These are phyloP conservation scores for Phaeophleospora eucalypticola DNA, from an alignment of 2,329 filamentous ascomycete genomes.

Conservation along the genomic window DNA sequence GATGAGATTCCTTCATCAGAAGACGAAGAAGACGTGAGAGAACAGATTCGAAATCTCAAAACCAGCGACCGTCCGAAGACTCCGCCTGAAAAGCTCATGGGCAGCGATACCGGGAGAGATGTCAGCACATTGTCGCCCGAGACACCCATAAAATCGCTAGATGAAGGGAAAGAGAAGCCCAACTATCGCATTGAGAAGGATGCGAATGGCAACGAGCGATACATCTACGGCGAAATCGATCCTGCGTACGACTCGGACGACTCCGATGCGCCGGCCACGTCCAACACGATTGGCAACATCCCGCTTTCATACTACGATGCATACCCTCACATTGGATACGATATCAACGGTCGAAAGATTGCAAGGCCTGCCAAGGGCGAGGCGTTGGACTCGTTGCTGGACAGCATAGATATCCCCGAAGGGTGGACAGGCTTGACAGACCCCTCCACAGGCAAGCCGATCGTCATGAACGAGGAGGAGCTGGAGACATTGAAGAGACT, in stretches of 20 bases:
- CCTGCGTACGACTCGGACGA: slow-evolving; percentile 96
- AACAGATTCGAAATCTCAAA: slow-evolving; percentile 43
- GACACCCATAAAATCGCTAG: slow-evolving; percentile 18
- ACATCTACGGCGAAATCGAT: slow-evolving; percentile 89
- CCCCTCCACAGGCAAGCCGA: slow-evolving; percentile 84
- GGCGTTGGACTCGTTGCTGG: slow-evolving; percentile 85
- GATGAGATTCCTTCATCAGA: slow-evolving; percentile 40
- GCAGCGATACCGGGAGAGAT: slow-evolving; percentile 26
- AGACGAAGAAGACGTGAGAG: slow-evolving; percentile 40
- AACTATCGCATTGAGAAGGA: slow-evolving; percentile 66
- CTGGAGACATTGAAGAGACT: slow-evolving; percentile 82
- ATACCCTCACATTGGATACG: slow-evolving; percentile 97
- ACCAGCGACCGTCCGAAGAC: slow-evolving; percentile 27
- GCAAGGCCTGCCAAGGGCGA: slow-evolving; percentile 92
- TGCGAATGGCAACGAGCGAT: slow-evolving; percentile 85
- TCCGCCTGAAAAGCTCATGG: slow-evolving; percentile 23
- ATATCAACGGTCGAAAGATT: slow-evolving; percentile 98
- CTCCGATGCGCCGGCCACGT: slow-evolving; percentile 70
- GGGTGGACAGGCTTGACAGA: slow-evolving; percentile 97
- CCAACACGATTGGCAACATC: slow-evolving; percentile 94
- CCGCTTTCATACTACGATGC: slow-evolving; percentile 93
- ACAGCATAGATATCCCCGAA: slow-evolving; percentile 94
- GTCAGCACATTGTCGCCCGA: slow-evolving; percentile 21
- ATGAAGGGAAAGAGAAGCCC: slow-evolving; percentile 32
- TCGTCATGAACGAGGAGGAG: slow-evolving; percentile 83